Evolutionary conservation across 2,329 filamentous ascomycete genomes (phyloP).

Genomic region (Trichothecium roseum): DNA sequence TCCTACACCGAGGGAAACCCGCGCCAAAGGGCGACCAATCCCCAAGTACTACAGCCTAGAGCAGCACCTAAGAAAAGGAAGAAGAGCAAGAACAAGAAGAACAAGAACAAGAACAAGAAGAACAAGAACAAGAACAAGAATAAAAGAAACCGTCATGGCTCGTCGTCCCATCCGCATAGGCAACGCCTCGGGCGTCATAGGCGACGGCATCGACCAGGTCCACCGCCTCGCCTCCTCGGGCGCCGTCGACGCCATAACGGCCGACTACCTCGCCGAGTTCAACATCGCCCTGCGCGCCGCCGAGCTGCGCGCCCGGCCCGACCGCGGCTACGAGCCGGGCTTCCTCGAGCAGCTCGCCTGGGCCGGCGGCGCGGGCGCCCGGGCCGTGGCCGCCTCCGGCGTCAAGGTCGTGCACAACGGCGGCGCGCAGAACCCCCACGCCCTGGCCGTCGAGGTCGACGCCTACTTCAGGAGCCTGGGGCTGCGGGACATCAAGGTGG

Average conservation of each 20-base stretch:
- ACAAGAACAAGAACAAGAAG: too few species aligned
- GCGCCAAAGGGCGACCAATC: too few species aligned
- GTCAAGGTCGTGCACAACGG: slow-evolving; percentile 23
- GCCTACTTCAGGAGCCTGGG: slow-evolving; percentile 14
- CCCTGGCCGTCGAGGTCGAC: slow-evolving; percentile 12
- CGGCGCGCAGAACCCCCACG: slow-evolving; percentile 20
- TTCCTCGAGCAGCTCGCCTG: slow-evolving; percentile 29
- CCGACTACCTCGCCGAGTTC: slow-evolving; percentile 26
- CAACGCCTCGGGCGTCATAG: slow-evolving; percentile 16
- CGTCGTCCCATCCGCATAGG: slow-evolving; percentile 12
- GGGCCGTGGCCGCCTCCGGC: slow-evolving; percentile 15
- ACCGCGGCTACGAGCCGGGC: slow-evolving; percentile 21
- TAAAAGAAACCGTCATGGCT: too few species aligned
- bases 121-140: too few species aligned
- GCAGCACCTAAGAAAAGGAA: too few species aligned
- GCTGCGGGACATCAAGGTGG: slow-evolving; percentile 15
- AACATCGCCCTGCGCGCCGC: slow-evolving; percentile 35
- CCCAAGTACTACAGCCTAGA: too few species aligned
- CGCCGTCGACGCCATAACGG: slow-evolving; percentile 20
- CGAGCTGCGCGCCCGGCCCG: slow-evolving; percentile 13
- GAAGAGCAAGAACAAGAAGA: too few species aligned
- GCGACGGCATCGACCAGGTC: slow-evolving; percentile 15
- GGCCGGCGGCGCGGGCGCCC: slow-evolving; percentile 17
- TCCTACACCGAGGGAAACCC: too few species aligned
- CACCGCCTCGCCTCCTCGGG: slow-evolving; percentile 13